Evolutionary conservation across 2,329 filamentous ascomycete species (phyloP).

Genomic region (Emydomyces testavorans): DNA sequence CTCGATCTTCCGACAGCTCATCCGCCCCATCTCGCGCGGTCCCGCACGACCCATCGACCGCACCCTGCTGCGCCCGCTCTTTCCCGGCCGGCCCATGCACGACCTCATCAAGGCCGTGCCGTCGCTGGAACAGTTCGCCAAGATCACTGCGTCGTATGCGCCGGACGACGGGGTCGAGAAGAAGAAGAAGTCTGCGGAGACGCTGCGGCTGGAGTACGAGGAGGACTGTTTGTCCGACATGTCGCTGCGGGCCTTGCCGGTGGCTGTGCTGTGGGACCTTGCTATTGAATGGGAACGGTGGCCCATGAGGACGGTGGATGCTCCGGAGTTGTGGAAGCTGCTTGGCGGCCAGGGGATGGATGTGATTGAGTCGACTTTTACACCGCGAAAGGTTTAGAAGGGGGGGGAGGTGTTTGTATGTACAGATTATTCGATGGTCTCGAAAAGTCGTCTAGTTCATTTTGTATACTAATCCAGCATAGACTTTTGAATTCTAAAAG

Average conservation of each 20-base stretch:
- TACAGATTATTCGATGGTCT: too few species aligned
- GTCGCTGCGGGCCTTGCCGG: slow-evolving; percentile 23
- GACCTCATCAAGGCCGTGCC: slow-evolving; percentile 28
- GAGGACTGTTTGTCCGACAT: slow-evolving; percentile 19
- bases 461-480: too few species aligned
- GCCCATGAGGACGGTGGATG: slow-evolving; percentile 18
- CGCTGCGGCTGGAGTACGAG: slow-evolving; percentile 12
- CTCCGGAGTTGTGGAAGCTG: slow-evolving; percentile 12
- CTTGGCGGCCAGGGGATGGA: slow-evolving; percentile 8
- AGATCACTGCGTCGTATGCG: background rate
- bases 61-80: slow-evolving; percentile 22
- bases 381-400: background rate
- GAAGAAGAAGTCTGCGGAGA: background rate
- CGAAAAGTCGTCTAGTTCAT: too few species aligned
- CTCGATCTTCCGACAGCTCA: slow-evolving; percentile 19
- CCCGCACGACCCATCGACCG: slow-evolving; percentile 19
- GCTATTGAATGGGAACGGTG: slow-evolving; percentile 28
- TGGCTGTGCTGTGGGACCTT: slow-evolving; percentile 27
- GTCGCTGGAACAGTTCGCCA: slow-evolving; percentile 24
- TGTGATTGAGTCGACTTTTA: slow-evolving; percentile 6
- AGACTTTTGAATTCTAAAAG: too few species aligned
- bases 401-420: too few species aligned
- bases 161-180: background rate
- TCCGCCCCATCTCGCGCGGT: slow-evolving; percentile 18
- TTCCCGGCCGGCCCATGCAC: slow-evolving; percentile 23